These are phyloP conservation scores for Jatropha multifida DNA, from an alignment of 441 rosid genomes.

Conservation along the genomic window DNA sequence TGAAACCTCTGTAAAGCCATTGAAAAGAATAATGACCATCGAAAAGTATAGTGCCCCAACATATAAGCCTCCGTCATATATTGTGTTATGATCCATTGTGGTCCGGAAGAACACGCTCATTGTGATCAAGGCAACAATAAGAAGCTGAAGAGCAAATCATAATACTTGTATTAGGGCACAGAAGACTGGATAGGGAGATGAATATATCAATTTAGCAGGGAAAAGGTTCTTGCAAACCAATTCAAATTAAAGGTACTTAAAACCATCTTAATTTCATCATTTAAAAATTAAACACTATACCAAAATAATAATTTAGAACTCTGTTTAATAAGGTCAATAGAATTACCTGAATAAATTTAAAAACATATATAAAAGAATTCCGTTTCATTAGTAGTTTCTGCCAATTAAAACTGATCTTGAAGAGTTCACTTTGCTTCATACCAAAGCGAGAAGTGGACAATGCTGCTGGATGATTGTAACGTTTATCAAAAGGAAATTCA, in stretches of 20 bases:
- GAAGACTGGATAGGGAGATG: neutral
- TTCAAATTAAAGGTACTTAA: constrained; percentile 10
- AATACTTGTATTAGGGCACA: constrained; percentile 11
- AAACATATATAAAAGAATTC: constrained; percentile 83
- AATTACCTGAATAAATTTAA: constrained; percentile 88
- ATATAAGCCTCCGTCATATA: constrained; percentile 84
- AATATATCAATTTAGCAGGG: neutral
- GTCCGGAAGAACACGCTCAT: constrained; percentile 97
- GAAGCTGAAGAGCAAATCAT: constrained; percentile 56
- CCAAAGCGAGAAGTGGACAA: constrained; percentile 75
- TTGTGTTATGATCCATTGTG: constrained; percentile 69
- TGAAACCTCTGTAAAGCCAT: constrained; percentile 95
- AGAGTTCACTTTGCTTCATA: constrained; percentile 63
- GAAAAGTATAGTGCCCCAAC: constrained; percentile 90
- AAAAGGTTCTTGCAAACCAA: neutral
- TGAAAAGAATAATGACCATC: constrained; percentile 94
- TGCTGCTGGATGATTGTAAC: constrained; percentile 89
- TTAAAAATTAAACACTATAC: neutral
- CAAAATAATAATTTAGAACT: constrained; percentile 4
- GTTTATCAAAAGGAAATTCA: constrained; percentile 72
- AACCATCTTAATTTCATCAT: constrained; percentile 1
- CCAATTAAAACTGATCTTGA: constrained; percentile 73
- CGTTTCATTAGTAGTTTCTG: constrained; percentile 90
- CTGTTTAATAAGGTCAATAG: neutral
- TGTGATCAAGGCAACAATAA: constrained; percentile 84